phyloP scores from a whole-genome alignment of 495 filamentous ascomycete genomes.

The Apodospora peruviana region DNA sequence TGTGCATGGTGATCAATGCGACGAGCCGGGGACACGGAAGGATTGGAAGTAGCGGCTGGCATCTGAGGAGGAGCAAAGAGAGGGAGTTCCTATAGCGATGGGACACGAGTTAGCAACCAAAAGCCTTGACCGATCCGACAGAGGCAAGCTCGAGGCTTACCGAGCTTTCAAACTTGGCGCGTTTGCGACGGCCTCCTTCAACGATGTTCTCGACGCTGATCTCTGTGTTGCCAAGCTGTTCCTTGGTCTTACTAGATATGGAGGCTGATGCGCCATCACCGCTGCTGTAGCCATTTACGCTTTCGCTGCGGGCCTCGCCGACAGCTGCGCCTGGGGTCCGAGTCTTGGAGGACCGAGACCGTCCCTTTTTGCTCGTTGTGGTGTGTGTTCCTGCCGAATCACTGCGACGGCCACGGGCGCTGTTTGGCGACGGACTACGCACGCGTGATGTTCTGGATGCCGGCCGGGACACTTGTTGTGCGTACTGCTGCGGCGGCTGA shows the following conservation, averaged over 20 bases:
- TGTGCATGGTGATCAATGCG: conserved; percentile 51
- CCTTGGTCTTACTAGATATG: conserved; percentile 66
- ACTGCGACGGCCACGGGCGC: conserved; percentile 69
- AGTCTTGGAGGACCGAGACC: conserved; percentile 64
- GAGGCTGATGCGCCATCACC: conserved; percentile 72
- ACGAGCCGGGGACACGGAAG: conserved; percentile 88
- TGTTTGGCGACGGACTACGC: conserved; percentile 78
- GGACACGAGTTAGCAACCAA: conserved; percentile 11
- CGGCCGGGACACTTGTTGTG: conserved; percentile 58
- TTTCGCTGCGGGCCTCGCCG: conserved; percentile 59
- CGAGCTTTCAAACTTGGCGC: conserved; percentile 95
- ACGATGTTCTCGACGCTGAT: conserved; percentile 98
- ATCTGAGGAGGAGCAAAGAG: conserved; percentile 92
- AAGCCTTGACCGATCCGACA: not conserved
- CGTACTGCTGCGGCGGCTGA: conserved; percentile 48
- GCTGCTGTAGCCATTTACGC: conserved; percentile 67
- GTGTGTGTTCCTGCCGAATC: conserved; percentile 57
- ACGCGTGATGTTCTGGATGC: conserved; percentile 61
- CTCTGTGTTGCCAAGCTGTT: conserved; percentile 85
- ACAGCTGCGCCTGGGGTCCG: conserved; percentile 51
- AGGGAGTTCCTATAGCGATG: conserved; percentile 71
- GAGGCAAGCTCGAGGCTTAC: conserved; percentile 50
- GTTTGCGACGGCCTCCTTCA: conserved; percentile 90
- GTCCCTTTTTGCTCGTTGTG: conserved; percentile 52
- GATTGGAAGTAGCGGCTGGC: conserved; percentile 78